Evolutionary conservation across 129 eudicot genomes (phyloP).

Genomic region (Helichrysum umbraculigerum): DNA sequence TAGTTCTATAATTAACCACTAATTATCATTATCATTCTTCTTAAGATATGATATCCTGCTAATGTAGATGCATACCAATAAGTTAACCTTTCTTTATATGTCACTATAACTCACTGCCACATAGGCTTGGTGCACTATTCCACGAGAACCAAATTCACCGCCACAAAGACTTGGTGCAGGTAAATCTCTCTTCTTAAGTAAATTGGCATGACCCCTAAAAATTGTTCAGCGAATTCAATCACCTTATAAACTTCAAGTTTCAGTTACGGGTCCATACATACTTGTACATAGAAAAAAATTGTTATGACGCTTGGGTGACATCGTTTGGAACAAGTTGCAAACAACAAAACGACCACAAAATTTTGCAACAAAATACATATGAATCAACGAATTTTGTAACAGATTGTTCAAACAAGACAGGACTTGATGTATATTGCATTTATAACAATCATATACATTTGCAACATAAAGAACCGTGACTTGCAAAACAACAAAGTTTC

Average conservation of each 20-base stretch:
- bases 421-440: not conserved
- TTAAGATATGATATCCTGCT: not conserved
- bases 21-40: not conserved
- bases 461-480: not conserved
- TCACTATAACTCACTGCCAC: no score
- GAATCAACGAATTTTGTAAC: constrained; percentile 2
- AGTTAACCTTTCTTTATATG: no score
- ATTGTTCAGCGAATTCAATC: no score
- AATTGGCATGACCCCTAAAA: no score
- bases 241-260: not conserved
- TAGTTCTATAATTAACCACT: not conserved
- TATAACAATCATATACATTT: constrained; percentile 6
- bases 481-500: not conserved
- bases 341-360: not conserved
- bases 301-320: no score
- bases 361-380: constrained; percentile 1
- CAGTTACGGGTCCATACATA: not conserved
- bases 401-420: constrained; percentile 2
- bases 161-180: no score
- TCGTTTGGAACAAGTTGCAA: not conserved
- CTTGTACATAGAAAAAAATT: not conserved
- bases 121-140: no score
- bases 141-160: no score
- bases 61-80: no score
- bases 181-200: no score